A percentile compares a stretch with the other conserved stretches of the same genome.
phyloP scores from a whole-genome alignment of 176 grass and related monocot species.

The Areca catechu region DNA sequence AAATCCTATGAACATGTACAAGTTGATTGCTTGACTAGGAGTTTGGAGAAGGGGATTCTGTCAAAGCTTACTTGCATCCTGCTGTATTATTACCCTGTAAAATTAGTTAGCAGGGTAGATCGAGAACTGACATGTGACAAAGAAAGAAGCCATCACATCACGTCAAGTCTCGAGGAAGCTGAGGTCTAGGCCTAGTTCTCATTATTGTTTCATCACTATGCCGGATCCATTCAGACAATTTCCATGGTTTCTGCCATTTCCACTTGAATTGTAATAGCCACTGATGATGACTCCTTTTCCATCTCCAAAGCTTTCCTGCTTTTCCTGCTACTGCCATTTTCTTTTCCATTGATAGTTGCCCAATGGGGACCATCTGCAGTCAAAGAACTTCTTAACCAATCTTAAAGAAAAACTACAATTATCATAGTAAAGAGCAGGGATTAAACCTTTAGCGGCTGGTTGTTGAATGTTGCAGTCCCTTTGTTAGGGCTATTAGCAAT shows the following conservation, averaged over 20 bases:
- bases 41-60: neutral
- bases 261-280: conserved; percentile 98
- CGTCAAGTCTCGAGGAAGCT: conserved; percentile 21
- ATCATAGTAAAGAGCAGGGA: neutral
- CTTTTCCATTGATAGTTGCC: conserved; percentile 47
- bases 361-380: conserved; percentile 81
- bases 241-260: conserved; percentile 99
- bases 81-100: conserved; percentile 25
- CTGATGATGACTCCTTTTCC: conserved; percentile 98
- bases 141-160: conserved; percentile 15
- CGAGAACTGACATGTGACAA: conserved; percentile 24
- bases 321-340: conserved; percentile 61
- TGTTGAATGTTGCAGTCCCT: conserved; percentile 43
- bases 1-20: conserved; percentile 71
- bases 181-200: conserved; percentile 38
- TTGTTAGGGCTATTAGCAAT: conserved; percentile 83
- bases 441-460: conserved; percentile 66
- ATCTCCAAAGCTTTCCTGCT: conserved; percentile 95
- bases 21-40: conserved; percentile 48
- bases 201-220: conserved; percentile 75
- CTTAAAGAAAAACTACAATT: neutral
- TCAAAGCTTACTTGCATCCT: too few relatives aligned
- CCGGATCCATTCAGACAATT: conserved; percentile 81
- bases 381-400: conserved; percentile 8
- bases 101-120: conserved; percentile 47